phyloP scores from a whole-genome alignment of 2,329 filamentous ascomycete species.

The Ceratocystis ficicola region DNA sequence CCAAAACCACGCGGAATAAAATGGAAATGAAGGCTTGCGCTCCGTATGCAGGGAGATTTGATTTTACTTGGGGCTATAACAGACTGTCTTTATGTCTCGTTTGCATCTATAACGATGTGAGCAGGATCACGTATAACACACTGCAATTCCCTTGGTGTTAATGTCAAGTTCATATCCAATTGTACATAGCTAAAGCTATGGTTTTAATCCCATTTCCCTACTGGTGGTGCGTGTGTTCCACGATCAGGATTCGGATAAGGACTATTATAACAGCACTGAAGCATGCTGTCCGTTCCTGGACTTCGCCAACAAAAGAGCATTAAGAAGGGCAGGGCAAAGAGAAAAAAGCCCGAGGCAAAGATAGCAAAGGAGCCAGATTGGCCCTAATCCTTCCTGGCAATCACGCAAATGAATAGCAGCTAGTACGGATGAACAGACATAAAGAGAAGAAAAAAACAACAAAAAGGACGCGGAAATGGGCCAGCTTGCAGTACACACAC shows the following conservation, averaged over 20 bases:
- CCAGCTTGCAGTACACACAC: neutral
- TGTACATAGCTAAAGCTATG: constrained; percentile 1
- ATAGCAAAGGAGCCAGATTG: neutral
- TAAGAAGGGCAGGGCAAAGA: neutral
- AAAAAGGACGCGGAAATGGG: neutral
- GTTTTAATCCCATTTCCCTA: constrained; percentile 3
- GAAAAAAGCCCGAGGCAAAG: neutral
- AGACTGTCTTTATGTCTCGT: neutral
- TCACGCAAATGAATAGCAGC: neutral
- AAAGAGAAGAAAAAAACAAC: too few relatives aligned
- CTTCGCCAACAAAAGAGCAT: neutral
- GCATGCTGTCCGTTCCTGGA: neutral
- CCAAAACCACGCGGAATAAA: neutral
- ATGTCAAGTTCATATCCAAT: neutral
- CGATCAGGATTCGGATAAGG: constrained; percentile 7
- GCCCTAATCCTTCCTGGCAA: neutral
- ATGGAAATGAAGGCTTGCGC: neutral
- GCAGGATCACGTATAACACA: neutral
- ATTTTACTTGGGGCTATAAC: neutral
- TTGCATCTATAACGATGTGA: neutral
- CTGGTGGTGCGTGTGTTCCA: neutral
- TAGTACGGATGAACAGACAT: constrained; percentile 3
- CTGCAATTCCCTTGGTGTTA: neutral
- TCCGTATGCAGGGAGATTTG: neutral
- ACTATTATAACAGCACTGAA: neutral